Evolutionary conservation across 1,139 yeast genomes (phyloP).

Genomic region (Wickerhamiella infanticola): DNA sequence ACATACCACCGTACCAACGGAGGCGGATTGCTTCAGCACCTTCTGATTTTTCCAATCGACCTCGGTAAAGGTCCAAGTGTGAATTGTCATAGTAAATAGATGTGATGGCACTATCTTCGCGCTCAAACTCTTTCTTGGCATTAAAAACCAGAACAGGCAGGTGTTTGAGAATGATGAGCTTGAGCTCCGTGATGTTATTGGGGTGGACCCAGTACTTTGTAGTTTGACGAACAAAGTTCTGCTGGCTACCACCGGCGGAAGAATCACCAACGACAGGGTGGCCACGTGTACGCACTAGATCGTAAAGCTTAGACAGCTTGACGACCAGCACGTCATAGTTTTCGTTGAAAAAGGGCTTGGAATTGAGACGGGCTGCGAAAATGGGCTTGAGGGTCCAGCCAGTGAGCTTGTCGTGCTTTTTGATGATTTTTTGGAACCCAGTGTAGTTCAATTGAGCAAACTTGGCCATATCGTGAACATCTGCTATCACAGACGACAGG

Average conservation of each 20-base stretch:
- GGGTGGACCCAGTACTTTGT: slow-evolving; percentile 99
- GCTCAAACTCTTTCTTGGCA: slow-evolving; percentile 87
- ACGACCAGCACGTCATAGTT: slow-evolving; percentile 83
- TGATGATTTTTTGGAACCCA: slow-evolving; percentile 89
- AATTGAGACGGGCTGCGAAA: slow-evolving; percentile 78
- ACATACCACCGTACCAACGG: slow-evolving; percentile 99
- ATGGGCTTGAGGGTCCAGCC: slow-evolving; percentile 74
- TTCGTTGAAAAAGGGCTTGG: slow-evolving; percentile 91
- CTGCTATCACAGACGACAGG: slow-evolving; percentile 84
- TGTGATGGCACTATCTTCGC: slow-evolving; percentile 89
- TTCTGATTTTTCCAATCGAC: slow-evolving; percentile 88
- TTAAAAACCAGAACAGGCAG: slow-evolving; percentile 93
- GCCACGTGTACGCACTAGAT: slow-evolving; percentile 87
- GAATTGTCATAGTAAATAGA: slow-evolving; percentile 89
- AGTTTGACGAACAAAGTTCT: slow-evolving; percentile 94
- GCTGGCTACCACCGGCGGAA: slow-evolving; percentile 93
- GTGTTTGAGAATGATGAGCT: slow-evolving; percentile 80
- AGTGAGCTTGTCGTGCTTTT: slow-evolving; percentile 90
- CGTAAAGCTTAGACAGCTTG: slow-evolving; percentile 75
- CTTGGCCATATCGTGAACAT: slow-evolving; percentile 91
- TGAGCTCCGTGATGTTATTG: slow-evolving; percentile 94
- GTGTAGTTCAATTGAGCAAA: slow-evolving; percentile 85
- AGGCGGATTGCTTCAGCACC: slow-evolving; percentile 98
- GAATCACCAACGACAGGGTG: slow-evolving; percentile 90
- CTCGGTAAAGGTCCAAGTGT: slow-evolving; percentile 79